These are phyloP conservation scores for Aspergillus puulaauensis DNA, from an alignment of 2,329 filamentous ascomycete genomes.

Conservation along the genomic window DNA sequence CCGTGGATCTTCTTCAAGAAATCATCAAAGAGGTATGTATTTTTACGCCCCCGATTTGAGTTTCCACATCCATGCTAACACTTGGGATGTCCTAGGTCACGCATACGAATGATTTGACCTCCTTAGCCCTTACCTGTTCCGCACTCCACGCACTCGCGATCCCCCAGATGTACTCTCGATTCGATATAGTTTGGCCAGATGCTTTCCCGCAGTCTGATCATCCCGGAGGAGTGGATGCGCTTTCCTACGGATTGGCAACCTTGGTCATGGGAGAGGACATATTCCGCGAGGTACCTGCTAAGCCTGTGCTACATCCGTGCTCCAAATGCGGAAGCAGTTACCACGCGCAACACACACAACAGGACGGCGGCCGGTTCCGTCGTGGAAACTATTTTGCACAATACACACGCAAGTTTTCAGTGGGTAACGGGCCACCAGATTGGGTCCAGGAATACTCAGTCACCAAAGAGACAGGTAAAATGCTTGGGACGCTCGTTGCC, in stretches of 20 bases:
- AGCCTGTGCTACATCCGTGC: constrained; percentile 25
- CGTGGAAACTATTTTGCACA: constrained; percentile 74
- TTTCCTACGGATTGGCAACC: constrained; percentile 79
- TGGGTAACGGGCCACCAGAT: constrained; percentile 75
- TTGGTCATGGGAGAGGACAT: constrained; percentile 70
- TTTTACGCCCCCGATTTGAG: background rate
- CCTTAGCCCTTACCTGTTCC: constrained; percentile 74
- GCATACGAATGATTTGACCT: constrained; percentile 78
- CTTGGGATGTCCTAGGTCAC: constrained; percentile 57
- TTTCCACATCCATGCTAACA: background rate
- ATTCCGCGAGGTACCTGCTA: constrained; percentile 52
- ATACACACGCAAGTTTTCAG: constrained; percentile 77
- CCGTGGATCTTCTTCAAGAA: constrained; percentile 73
- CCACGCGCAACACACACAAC: background rate
- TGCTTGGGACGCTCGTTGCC: constrained; percentile 81
- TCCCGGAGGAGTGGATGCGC: constrained; percentile 72
- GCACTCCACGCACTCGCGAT: constrained; percentile 72
- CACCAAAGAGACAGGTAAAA: constrained; percentile 79
- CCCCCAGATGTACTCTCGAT: constrained; percentile 78
- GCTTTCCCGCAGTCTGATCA: constrained; percentile 63
- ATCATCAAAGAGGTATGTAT: constrained; percentile 70
- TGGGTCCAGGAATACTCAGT: constrained; percentile 83
- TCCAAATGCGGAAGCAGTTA: constrained; percentile 31
- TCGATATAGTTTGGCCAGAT: constrained; percentile 88
- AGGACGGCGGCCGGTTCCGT: constrained; percentile 33